Evolutionary conservation across 306 rosid species (phyloP), one percentile per base, ranked within the genome.

Genomic region (Medicago lupulina): DNA sequence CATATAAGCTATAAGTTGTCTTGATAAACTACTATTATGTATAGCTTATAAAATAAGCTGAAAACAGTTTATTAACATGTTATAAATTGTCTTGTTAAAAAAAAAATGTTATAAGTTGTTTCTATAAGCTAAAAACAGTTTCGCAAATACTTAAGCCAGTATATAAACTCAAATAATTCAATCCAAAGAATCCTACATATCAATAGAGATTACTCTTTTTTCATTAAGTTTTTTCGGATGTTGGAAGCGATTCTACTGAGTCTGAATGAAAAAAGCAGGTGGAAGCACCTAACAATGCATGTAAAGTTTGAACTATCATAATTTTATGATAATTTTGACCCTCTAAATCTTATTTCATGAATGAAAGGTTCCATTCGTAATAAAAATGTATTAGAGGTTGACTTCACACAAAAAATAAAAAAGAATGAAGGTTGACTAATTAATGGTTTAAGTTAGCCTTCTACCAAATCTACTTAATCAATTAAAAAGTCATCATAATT

Each of bases 391-490:
- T 51, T 13, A 51, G 57, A 14, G 34, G 49, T 67, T 67, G 76
- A 67, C 71, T 80, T 16, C 25, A 13, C 25, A 12, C 2, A 0
- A 59, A 23, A 53, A 17, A 17, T 5, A 58, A 25, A 59, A 59
- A 25, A 23, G 39, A 59, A 59, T 59, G 49, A 65, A 16, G 54
- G 49, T 74, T 67, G 79, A 67, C 76, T 80, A 54, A 34, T 13
- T 78, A 66, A 55, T 74, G 80, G 74, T 53, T 71, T 64, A 70
- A 65, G 81, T 76, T 44, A 75, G 47, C n/a, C 54, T 71, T 75
- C 71, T 46, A 76, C 78, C 84, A 41, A 83, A 77, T 82, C 82
- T 67, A 77, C 76, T 58, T 6, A 65, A 69, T 36, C 78, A 19
- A 70, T 46, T 43, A 70, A 70, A 70, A 50, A 57, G 70, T 64